These are phyloP conservation scores for Haplosporangium gracile DNA, from an alignment of 192 early-diverging fungal genomes.

Conservation along the genomic window DNA sequence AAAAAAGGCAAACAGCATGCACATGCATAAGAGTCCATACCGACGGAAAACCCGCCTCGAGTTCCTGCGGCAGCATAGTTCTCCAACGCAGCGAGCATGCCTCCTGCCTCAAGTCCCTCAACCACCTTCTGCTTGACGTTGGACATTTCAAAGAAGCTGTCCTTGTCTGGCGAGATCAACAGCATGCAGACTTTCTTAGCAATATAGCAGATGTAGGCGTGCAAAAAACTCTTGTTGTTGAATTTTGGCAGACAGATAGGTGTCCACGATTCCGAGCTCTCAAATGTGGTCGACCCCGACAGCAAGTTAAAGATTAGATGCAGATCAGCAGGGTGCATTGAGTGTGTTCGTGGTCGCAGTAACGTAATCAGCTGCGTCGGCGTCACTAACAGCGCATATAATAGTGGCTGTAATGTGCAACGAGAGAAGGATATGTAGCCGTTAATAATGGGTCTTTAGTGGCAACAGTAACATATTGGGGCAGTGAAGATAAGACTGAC, in stretches of 20 bases:
- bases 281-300: conserved; percentile 78
- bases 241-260: conserved; percentile 95
- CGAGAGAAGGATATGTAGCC: neutral
- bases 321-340: conserved; percentile 85
- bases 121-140: conserved; percentile 77
- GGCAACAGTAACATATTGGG: too few relatives aligned
- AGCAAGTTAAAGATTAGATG: conserved; percentile 88
- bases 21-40: conserved; percentile 17
- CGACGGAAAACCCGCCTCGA: conserved; percentile 49
- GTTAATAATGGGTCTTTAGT: neutral
- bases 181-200: conserved; percentile 79
- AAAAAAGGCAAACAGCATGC: neutral
- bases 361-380: conserved; percentile 83
- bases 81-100: conserved; percentile 36
- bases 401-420: conserved; percentile 59
- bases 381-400: conserved; percentile 86
- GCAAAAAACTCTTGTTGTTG: conserved; percentile 88
- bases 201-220: conserved; percentile 89
- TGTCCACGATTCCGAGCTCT: conserved; percentile 90
- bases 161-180: conserved; percentile 82
- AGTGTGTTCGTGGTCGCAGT: conserved; percentile 79
- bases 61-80: conserved; percentile 37
- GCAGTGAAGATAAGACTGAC: conserved; percentile 22
- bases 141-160: conserved; percentile 86
- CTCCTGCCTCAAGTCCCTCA: conserved; percentile 58